These are phyloP conservation scores for Volutella citrinella DNA, from an alignment of 2,329 filamentous ascomycete species.

Conservation along the genomic window DNA sequence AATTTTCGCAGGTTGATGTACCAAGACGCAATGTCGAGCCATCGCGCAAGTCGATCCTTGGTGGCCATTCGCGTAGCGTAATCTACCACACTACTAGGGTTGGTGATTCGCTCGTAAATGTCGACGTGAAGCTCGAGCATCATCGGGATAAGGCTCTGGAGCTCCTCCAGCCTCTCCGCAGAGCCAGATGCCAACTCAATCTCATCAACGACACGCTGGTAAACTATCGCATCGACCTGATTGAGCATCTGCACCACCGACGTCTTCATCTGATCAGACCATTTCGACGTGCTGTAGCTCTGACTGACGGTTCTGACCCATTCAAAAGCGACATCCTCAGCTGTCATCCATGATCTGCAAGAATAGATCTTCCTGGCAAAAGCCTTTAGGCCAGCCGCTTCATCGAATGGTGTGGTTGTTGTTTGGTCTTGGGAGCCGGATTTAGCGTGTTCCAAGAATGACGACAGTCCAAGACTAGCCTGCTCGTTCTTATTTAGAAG, in stretches of 20 bases:
- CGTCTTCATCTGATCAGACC: conserved; percentile 57
- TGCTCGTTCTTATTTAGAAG: conserved; percentile 53
- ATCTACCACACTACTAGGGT: conserved; percentile 53
- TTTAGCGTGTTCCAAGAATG: conserved; percentile 63
- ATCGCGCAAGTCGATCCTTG: conserved; percentile 47
- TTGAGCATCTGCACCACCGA: conserved; percentile 56
- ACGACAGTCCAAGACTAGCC: conserved; percentile 52
- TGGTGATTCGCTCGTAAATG: conserved; percentile 56
- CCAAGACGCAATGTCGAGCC: conserved; percentile 49
- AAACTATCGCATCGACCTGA: conserved; percentile 50
- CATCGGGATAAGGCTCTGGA: conserved; percentile 52
- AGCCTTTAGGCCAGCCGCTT: conserved; percentile 46
- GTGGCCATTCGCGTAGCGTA: conserved; percentile 46
- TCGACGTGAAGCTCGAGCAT: conserved; percentile 61
- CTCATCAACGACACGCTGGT: conserved; percentile 43
- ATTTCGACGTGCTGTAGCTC: conserved; percentile 53
- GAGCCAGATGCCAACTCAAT: conserved; percentile 29
- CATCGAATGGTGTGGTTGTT: conserved; percentile 48
- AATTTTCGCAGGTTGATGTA: conserved; percentile 37
- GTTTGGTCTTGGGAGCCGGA: conserved; percentile 48
- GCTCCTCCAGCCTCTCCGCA: conserved; percentile 24
- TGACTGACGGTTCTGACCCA: conserved; percentile 51
- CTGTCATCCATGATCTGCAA: conserved; percentile 44
- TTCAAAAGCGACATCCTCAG: conserved; percentile 56
- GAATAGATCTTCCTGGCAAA: conserved; percentile 51